A percentile compares a stretch with the other conserved stretches of the same genome.
Conservation (phyloP, 1,284 basidiomycete genomes). For the Ustilago curta region DNA sequence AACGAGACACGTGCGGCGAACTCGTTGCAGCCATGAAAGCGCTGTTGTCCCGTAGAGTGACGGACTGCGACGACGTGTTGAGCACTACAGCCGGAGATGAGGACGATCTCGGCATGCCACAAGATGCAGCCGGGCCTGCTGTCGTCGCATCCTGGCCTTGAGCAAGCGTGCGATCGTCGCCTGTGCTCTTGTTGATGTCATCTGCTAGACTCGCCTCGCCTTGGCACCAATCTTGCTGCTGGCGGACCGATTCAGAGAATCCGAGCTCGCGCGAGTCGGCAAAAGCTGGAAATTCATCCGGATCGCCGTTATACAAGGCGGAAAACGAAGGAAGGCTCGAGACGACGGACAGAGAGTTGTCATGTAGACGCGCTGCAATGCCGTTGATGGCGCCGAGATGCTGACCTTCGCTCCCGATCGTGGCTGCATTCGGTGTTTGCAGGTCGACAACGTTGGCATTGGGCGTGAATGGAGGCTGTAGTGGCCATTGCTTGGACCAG, state of each 20-base stretch:
- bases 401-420: conserved; percentile 1
- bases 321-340: conserved; percentile 62
- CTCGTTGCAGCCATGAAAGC: background rate
- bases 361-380: conserved; percentile 22
- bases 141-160: background rate
- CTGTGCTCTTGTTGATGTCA: background rate
- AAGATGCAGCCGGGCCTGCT: background rate
- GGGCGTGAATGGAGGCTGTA: conserved; percentile 59
- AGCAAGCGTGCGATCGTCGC: background rate
- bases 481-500: conserved; percentile 55
- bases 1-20: conserved; percentile 26
- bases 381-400: background rate
- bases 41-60: conserved; percentile 14
- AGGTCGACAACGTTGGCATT: conserved; percentile 43
- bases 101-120: conserved; percentile 34
- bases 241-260: conserved; percentile 16
- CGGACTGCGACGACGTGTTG: conserved; percentile 12
- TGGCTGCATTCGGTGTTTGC: conserved; percentile 6
- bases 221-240: conserved; percentile 27
- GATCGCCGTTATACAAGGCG: conserved; percentile 54
- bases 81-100: conserved; percentile 38
- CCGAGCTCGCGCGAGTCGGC: conserved; percentile 53
- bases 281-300: conserved; percentile 63
- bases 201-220: conserved; percentile 8
- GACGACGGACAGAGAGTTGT: conserved; percentile 42